These are phyloP conservation scores for Oleoguttula mirabilis DNA, from an alignment of 495 filamentous ascomycete genomes.

Conservation along the genomic window DNA sequence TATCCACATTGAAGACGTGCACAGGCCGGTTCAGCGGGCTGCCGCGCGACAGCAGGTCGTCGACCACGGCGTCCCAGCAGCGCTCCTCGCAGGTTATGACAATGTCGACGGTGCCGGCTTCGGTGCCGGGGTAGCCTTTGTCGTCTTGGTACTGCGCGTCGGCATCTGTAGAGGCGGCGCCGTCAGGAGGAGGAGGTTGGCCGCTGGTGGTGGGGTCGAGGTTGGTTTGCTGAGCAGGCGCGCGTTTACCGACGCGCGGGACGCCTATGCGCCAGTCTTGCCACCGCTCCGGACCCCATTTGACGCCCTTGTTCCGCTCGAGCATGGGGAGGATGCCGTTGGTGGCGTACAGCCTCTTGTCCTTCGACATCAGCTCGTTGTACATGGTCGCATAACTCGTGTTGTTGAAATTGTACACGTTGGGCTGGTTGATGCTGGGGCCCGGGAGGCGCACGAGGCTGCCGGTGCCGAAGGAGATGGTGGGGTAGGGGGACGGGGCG, in stretches of 20 bases:
- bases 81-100: slow-evolving; percentile 97
- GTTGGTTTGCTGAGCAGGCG: slow-evolving; percentile 15
- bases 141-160: slow-evolving; percentile 33
- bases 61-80: slow-evolving; percentile 97
- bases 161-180: background rate
- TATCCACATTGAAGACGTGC: slow-evolving; percentile 95
- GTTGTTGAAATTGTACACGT: slow-evolving; percentile 93
- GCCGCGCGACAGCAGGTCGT: slow-evolving; percentile 78
- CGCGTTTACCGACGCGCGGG: slow-evolving; percentile 54
- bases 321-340: slow-evolving; percentile 96
- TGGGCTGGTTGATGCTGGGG: slow-evolving; percentile 79
- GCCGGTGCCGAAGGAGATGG: slow-evolving; percentile 96
- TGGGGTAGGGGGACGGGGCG: slow-evolving; percentile 59
- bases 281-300: slow-evolving; percentile 94
- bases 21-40: slow-evolving; percentile 77
- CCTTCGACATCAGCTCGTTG: slow-evolving; percentile 71
- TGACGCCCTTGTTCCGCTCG: slow-evolving; percentile 78
- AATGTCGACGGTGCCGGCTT: slow-evolving; percentile 83
- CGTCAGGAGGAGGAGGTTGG: too few relatives aligned
- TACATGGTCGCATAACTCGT: slow-evolving; percentile 91
- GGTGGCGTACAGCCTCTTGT: slow-evolving; percentile 73
- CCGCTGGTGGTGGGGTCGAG: background rate
- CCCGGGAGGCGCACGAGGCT: slow-evolving; percentile 90
- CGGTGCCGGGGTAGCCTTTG: slow-evolving; percentile 62
- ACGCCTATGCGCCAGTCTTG: slow-evolving; percentile 91